Evolutionary conservation across 139 green algal genomes (phyloP).

Genomic region (Chlamydomonas schloesseri): DNA sequence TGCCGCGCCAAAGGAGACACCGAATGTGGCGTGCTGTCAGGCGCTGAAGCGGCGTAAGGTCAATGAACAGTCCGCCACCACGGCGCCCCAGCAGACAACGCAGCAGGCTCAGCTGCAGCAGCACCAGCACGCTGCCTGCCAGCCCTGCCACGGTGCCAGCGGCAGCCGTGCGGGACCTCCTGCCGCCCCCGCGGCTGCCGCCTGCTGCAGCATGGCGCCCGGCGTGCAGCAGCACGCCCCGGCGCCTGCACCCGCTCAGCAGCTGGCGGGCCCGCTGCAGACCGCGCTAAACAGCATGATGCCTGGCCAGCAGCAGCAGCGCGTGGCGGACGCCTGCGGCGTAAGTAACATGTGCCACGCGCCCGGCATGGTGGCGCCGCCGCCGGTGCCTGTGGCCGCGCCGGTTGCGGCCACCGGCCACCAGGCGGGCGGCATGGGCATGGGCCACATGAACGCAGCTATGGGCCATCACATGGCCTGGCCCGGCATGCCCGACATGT

Average conservation of each 20-base stretch:
- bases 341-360: constrained; percentile 8
- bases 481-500: background rate
- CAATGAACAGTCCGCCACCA: constrained; percentile 21
- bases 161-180: background rate
- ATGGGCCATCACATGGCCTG: background rate
- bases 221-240: background rate
- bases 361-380: background rate
- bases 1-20: constrained; percentile 53
- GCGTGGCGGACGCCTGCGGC: constrained; percentile 6
- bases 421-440: background rate
- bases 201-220: constrained; percentile 15
- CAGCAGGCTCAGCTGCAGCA: constrained; percentile 36
- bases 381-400: background rate
- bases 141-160: background rate
- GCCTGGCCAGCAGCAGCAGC: background rate
- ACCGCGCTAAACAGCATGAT: background rate
- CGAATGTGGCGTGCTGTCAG: constrained; percentile 29
- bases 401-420: background rate
- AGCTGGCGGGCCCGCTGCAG: background rate
- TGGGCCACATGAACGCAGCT: background rate
- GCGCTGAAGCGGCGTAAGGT: constrained; percentile 24
- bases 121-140: constrained; percentile 1
- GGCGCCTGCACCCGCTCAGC: background rate
- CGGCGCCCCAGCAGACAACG: background rate
- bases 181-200: background rate